phyloP scores from a whole-genome alignment of 805 yeast genomes.

The Candida boidinii region DNA sequence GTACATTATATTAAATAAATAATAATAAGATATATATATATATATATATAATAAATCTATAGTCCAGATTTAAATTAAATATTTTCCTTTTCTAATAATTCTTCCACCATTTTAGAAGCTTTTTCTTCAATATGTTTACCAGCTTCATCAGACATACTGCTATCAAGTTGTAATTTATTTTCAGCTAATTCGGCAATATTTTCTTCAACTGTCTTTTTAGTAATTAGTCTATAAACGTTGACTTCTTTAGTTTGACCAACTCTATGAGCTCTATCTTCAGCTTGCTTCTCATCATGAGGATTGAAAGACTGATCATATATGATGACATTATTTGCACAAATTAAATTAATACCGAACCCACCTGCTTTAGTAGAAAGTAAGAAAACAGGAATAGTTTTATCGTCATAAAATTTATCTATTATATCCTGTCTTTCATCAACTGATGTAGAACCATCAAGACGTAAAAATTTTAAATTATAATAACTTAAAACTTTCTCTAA shows the following conservation, averaged over 20 bases:
- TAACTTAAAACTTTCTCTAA: constrained; percentile 66
- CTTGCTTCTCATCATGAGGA: constrained; percentile 98
- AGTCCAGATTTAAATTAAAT: too few species aligned
- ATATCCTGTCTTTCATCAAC: constrained; percentile 90
- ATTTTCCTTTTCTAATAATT: too few species aligned
- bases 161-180: constrained; percentile 83
- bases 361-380: constrained; percentile 94
- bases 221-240: constrained; percentile 64
- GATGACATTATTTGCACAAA: constrained; percentile 88
- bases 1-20: too few species aligned
- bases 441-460: constrained; percentile 90
- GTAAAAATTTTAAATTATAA: constrained; percentile 58
- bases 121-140: constrained; percentile 39
- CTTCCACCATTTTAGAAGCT: constrained; percentile 44
- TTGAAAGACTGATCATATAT: constrained; percentile 92
- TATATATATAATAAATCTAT: too few species aligned
- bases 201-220: constrained; percentile 77
- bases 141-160: constrained; percentile 40
- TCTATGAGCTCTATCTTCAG: constrained; percentile 97
- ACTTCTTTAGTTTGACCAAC: constrained; percentile 91
- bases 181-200: constrained; percentile 80
- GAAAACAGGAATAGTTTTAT: constrained; percentile 74
- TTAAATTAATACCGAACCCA: constrained; percentile 95
- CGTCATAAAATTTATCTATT: constrained; percentile 84
- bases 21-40: too few species aligned